Evolutionary conservation across 345 rosid species (phyloP).

Genomic region (Gossypium raimondii): DNA sequence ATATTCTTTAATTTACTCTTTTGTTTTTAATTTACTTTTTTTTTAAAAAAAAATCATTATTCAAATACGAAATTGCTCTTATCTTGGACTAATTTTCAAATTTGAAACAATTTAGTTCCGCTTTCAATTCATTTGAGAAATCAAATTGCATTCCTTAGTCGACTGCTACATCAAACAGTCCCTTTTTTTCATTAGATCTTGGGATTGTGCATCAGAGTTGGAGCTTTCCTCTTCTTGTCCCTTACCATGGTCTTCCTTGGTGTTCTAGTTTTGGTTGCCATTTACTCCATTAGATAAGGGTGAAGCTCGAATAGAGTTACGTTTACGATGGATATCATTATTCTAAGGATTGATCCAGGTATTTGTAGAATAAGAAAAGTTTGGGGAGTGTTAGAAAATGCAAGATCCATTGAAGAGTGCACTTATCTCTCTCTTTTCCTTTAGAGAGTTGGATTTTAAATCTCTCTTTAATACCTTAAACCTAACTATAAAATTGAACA

Average conservation of each 20-base stretch:
- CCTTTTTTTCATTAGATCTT: too few species aligned
- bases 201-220: not conserved
- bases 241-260: constrained; percentile 13
- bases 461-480: not conserved
- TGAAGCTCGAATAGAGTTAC: constrained; percentile 12
- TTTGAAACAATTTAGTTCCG: too few species aligned
- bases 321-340: constrained; percentile 13
- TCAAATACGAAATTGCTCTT: too few species aligned
- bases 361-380: constrained; percentile 25
- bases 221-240: constrained; percentile 10
- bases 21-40: too few species aligned
- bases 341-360: constrained; percentile 29
- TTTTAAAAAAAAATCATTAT: too few species aligned
- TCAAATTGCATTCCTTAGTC: too few species aligned
- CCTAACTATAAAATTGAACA: not conserved
- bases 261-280: constrained; percentile 12
- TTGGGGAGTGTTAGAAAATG: not conserved
- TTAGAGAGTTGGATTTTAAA: constrained; percentile 9
- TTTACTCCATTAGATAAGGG: constrained; percentile 24
- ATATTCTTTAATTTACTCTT: too few species aligned
- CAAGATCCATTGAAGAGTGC: not conserved
- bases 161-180: too few species aligned
- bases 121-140: too few species aligned
- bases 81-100: too few species aligned
- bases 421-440: constrained; percentile 15